Conservation (phyloP, 345 rosid genomes). For the Aethionema arabicum region DNA sequence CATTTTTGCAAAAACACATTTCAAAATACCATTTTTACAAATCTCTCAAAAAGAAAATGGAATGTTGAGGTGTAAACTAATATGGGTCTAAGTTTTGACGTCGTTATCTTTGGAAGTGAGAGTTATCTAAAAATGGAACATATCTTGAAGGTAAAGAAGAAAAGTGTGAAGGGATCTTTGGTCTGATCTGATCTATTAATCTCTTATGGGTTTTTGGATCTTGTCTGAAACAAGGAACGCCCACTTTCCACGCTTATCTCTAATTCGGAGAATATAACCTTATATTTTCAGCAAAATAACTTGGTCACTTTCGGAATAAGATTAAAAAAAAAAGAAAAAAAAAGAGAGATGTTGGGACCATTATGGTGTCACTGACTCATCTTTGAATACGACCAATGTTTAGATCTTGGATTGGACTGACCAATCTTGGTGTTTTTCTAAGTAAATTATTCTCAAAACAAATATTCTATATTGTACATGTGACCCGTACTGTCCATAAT, state of each 20-base stretch:
- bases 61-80: neutral
- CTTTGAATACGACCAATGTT: constrained; percentile 20
- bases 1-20: no score
- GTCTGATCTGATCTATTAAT: neutral
- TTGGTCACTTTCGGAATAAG: neutral
- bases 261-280: constrained; percentile 5
- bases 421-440: neutral
- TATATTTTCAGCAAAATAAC: constrained; percentile 7
- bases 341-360: constrained; percentile 26
- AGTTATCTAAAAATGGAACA: neutral
- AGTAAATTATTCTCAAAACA: neutral
- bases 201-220: constrained; percentile 25
- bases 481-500: no score
- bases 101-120: neutral
- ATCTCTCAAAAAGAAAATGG: constrained; percentile 1
- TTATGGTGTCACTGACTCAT: constrained; percentile 22
- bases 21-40: no score
- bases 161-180: constrained; percentile 1
- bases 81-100: neutral
- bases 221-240: constrained; percentile 14
- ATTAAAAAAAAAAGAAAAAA: neutral
- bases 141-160: constrained; percentile 4
- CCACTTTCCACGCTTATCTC: constrained; percentile 5
- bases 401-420: constrained; percentile 14
- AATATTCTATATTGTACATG: no score